Percentiles rank a stretch among this genome's conserved stretches.
Conservation (phyloP, 2,329 filamentous ascomycete species). For the Leptoxyphium fumago region DNA sequence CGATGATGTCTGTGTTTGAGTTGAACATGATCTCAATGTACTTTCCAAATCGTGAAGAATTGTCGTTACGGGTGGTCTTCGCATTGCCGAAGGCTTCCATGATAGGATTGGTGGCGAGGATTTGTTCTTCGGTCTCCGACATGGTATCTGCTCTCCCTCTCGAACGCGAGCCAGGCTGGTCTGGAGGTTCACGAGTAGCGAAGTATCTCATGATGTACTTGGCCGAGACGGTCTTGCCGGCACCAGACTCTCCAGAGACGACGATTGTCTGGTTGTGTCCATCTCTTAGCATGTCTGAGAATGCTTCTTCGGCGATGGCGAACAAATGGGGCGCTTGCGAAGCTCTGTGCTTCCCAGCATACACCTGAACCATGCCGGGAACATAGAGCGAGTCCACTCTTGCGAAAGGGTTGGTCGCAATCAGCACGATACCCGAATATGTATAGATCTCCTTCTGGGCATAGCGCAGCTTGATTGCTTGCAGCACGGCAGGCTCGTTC, state of each 20-base stretch:
- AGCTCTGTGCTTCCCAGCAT: constrained; percentile 89
- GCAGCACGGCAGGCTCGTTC: constrained; percentile 93
- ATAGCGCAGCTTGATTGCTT: constrained; percentile 95
- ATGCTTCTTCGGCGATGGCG: constrained; percentile 96
- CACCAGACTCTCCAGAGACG: constrained; percentile 97
- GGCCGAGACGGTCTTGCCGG: constrained; percentile 95
- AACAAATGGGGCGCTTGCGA: constrained; percentile 97
- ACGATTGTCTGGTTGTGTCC: constrained; percentile 95
- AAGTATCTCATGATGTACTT: constrained; percentile 99
- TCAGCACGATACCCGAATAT: constrained; percentile 96
- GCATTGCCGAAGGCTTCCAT: constrained; percentile 99
- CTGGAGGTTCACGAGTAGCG: constrained; percentile 86
- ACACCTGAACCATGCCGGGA: constrained; percentile 98
- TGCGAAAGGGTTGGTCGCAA: constrained; percentile 96
- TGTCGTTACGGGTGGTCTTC: constrained; percentile 98
- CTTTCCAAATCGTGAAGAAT: constrained; percentile 97
- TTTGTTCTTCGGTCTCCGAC: constrained; percentile 97
- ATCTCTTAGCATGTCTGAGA: constrained; percentile 96
- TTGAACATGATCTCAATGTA: constrained; percentile 99
- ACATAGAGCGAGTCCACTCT: constrained; percentile 96
- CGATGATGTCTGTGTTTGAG: constrained; percentile 86
- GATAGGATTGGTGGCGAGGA: constrained; percentile 93
- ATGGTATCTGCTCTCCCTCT: constrained; percentile 67
- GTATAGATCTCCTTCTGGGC: constrained; percentile 99
- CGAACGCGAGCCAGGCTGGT: constrained; percentile 62